Evolutionary conservation across 2,329 filamentous ascomycete genomes (phyloP), one percentile per base, ranked within the genome.

Genomic region (Penicillium rolfsii): DNA sequence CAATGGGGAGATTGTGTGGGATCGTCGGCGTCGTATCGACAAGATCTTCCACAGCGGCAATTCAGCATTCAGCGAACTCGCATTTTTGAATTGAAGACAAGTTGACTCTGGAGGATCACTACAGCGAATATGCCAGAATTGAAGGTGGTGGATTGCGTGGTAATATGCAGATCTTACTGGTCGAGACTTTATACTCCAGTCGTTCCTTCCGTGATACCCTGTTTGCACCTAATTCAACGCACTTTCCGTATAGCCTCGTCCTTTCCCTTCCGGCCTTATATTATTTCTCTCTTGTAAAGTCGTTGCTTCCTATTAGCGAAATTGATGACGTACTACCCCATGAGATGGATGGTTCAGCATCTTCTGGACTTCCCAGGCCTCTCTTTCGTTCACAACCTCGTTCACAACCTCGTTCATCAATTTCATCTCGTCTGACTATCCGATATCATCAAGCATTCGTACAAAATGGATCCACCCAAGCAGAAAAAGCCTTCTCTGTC

Each of bases 1-100:
- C 5, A 67, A 75, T 52, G 77, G 73, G 19, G 76, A 78, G 26
- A 66, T 79, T 36, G 76, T 85, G 2, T 86, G 84, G 83, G 82
- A 85, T 66, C 74, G 83, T 43, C 75, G 75, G 50, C 73, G 66
- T 70, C 78, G 80, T 64, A 75, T 79, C 50, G 82, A 84, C 69
- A 76, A 73, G 64, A 71, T 84, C 5, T 84, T 83, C 63, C 74
- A 75, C 7, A 82, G 78, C 70, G 80, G 80, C 8, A 73, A 74
- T 54, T 74, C 71, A 4, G 73, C 71, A 5, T 74, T 70, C 50
- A 65, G 62, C 33, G 73, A 70, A 61, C 57, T 73, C 49, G 67
- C 63, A 3, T 74, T 74, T 59, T 58, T 74, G 49, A 58, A 48
- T 40, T 73, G 45, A 68, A 5, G 12, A 22, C 28, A 28, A 2